Evolutionary conservation across 352 stramenopile genomes (phyloP).

Genomic region (Globisporangium emineosum): DNA sequence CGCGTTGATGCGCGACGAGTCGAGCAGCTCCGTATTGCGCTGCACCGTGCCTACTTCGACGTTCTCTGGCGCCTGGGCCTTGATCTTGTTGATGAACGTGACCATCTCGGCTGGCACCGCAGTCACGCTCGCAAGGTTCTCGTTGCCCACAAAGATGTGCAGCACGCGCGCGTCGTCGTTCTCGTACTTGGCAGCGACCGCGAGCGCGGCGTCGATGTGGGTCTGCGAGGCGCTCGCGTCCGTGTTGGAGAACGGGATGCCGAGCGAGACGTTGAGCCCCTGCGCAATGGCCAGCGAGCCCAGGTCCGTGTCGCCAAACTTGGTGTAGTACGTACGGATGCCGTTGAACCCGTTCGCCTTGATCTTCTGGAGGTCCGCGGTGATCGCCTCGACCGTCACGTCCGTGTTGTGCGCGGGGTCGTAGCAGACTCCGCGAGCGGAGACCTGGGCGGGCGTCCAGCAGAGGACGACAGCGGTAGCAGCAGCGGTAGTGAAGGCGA

Average conservation of each 20-base stretch:
- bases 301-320: constrained; percentile 34
- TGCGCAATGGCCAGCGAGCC: constrained; percentile 37
- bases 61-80: constrained; percentile 24
- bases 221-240: constrained; percentile 26
- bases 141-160: constrained; percentile 62
- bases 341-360: constrained; percentile 39
- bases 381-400: constrained; percentile 38
- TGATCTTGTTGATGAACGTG: constrained; percentile 38
- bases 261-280: constrained; percentile 45
- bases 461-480: background rate
- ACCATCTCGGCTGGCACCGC: constrained; percentile 36
- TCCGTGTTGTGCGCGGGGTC: constrained; percentile 34
- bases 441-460: constrained; percentile 3
- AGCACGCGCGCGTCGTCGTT: constrained; percentile 33
- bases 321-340: constrained; percentile 55
- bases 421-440: constrained; percentile 41
- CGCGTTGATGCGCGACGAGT: constrained; percentile 30
- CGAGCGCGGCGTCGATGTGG: constrained; percentile 36
- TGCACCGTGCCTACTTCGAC: constrained; percentile 42
- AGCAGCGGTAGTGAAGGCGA: constrained; percentile 15
- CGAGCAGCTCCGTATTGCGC: constrained; percentile 49
- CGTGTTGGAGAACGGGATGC: constrained; percentile 42
- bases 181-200: constrained; percentile 22
- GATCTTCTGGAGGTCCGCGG: constrained; percentile 40
- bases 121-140: constrained; percentile 40